Evolutionary conservation across 139 green algal species (phyloP).

Genomic region (Picochlorum sp.): DNA sequence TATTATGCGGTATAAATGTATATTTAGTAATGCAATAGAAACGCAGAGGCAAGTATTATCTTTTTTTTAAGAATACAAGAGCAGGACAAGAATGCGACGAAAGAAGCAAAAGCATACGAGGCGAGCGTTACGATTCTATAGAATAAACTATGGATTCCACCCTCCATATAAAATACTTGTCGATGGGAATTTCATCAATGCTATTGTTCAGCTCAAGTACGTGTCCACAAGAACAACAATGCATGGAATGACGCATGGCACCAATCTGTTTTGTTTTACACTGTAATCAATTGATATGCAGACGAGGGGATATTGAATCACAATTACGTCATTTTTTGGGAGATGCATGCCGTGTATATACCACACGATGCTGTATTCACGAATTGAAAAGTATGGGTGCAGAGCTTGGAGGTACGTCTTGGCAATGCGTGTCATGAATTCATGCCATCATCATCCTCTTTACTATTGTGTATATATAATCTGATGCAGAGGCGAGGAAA

Average conservation of each 20-base stretch:
- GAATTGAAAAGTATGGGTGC: too few relatives aligned
- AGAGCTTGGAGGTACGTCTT: too few relatives aligned
- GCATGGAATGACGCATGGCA: too few relatives aligned
- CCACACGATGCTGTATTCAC: too few relatives aligned
- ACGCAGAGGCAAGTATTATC: too few relatives aligned
- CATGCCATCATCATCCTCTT: not conserved
- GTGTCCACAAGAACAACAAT: slow-evolving; percentile 14
- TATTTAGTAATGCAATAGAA: too few relatives aligned
- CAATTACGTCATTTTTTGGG: too few relatives aligned
- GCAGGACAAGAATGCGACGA: slow-evolving; percentile 38
- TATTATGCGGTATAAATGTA: too few relatives aligned
- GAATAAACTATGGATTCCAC: slow-evolving; percentile 51
- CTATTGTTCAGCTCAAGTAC: slow-evolving; percentile 47
- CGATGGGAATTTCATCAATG: slow-evolving; percentile 74
- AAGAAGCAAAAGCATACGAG: slow-evolving; percentile 70
- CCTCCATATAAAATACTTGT: slow-evolving; percentile 70
- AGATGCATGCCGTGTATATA: too few relatives aligned
- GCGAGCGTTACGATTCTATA: slow-evolving; percentile 52
- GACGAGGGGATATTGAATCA: too few relatives aligned
- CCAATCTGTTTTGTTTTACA: too few relatives aligned
- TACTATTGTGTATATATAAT: too few relatives aligned
- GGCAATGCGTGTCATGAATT: not conserved
- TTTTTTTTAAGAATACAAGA: not conserved
- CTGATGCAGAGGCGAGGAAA: not conserved
- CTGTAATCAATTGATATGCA: not conserved